Percentiles rank a stretch among this genome's conserved stretches.
phyloP scores from a whole-genome alignment of 2,329 filamentous ascomycete genomes.

The Cercospora sesami region DNA sequence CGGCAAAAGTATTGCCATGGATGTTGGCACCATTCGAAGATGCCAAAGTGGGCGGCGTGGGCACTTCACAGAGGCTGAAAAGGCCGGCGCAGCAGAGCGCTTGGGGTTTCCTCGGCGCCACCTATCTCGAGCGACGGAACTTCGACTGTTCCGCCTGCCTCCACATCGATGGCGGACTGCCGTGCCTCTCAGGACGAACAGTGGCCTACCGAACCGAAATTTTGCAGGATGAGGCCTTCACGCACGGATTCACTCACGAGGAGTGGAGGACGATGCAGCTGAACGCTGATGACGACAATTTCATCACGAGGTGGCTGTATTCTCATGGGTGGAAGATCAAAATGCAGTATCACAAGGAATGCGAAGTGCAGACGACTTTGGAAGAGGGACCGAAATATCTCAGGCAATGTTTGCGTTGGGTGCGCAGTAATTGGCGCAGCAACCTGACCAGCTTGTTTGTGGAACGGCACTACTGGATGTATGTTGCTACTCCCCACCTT shows the following conservation, averaged over 20 bases:
- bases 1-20: conserved; percentile 81
- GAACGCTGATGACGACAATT: conserved; percentile 97
- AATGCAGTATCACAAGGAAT: conserved; percentile 90
- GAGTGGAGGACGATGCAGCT: conserved; percentile 84
- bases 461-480: conserved; percentile 84
- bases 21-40: conserved; percentile 91
- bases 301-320: conserved; percentile 94
- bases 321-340: conserved; percentile 90
- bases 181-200: conserved; percentile 91
- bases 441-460: conserved; percentile 87
- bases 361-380: conserved; percentile 87
- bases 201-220: conserved; percentile 90
- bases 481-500: conserved; percentile 50
- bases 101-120: conserved; percentile 87
- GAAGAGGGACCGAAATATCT: conserved; percentile 87
- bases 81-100: conserved; percentile 65
- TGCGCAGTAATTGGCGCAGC: conserved; percentile 95
- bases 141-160: conserved; percentile 97
- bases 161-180: conserved; percentile 91
- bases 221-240: conserved; percentile 79
- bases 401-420: conserved; percentile 92
- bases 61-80: conserved; percentile 83
- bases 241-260: conserved; percentile 86
- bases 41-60: conserved; percentile 78
- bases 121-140: conserved; percentile 90